Base-by-base conservation (phyloP, 2,329 filamentous ascomycete species). In the Blastomyces gilchristii region DNA sequence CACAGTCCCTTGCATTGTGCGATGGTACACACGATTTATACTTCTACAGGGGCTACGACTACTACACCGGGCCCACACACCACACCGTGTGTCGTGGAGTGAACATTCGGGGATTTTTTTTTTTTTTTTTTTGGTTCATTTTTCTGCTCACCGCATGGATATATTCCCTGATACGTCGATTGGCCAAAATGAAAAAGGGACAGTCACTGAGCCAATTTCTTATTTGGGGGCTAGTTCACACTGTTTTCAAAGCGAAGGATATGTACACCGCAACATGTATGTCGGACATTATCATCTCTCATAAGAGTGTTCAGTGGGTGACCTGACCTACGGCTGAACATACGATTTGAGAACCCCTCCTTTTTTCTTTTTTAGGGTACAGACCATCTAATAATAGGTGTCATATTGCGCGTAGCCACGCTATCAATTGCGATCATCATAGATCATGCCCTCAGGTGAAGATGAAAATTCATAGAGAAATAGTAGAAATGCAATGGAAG, bases 1-100 rank as follows among this genome's bases (percentile, higher is more conserved):
- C 54, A 57, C 54, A 41, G 54, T 57, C 14, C 54, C 54, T 54
- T 57, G 54, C 54, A 57, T 43, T 57, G 54, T 57, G 54, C 5
- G 34, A 57, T 57, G 54, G 2, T 41, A 28, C 37, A 57, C 52
- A 56, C 31, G 52, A 37, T 56, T 18, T 14, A 39, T 56, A n/a
- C 39, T 39, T 22, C 31, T 18, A 56, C 54, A 37, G 16, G 37
- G 34, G 14, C n/a, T 8, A 14, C 34, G 5, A 31, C 28, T 56
- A n/a, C 34, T 1, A 39, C 37, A 39, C 37, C 37, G 37, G 37
- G 8, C 8, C 9, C 34, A 12, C n/a, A 12, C 54, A 37, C 11
- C 11, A n/a, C 34, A 41, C 22, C n/a, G n/a, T 31, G 28, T 57
- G 37, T 18, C 37, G 22, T 5, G n/a, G 54, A 41, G 37, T 25